phyloP scores from a whole-genome alignment of 108 stramenopile species.

The Fragilaria radians region DNA sequence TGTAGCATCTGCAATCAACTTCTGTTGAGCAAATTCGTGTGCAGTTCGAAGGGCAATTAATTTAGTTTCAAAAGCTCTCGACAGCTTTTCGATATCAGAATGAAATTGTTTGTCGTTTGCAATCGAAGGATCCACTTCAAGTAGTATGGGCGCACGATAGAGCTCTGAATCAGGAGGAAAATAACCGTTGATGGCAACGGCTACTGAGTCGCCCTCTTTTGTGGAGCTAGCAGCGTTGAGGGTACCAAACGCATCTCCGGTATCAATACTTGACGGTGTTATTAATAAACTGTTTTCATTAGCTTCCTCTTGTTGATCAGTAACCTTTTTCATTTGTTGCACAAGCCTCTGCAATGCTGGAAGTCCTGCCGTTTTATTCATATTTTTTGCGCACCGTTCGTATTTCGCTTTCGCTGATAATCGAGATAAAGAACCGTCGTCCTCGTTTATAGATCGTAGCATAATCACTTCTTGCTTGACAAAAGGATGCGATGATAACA shows the following conservation, averaged over 20 bases:
- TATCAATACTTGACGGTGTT: not conserved
- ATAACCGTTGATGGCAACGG: not conserved
- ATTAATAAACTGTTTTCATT: not conserved
- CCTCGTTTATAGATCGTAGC: slow-evolving; percentile 70
- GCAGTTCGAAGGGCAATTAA: slow-evolving; percentile 54
- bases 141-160: slow-evolving; percentile 17
- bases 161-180: slow-evolving; percentile 20
- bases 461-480: slow-evolving; percentile 76
- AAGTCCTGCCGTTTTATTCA: slow-evolving; percentile 42
- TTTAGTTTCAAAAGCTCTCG: slow-evolving; percentile 60
- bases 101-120: slow-evolving; percentile 53
- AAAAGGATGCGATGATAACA: slow-evolving; percentile 71
- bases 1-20: slow-evolving; percentile 71
- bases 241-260: not conserved
- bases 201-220: not conserved
- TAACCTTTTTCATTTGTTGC: slow-evolving; percentile 48
- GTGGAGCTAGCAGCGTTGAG: not conserved
- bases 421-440: slow-evolving; percentile 69
- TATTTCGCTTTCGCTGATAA: slow-evolving; percentile 13
- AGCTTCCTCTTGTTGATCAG: slow-evolving; percentile 18
- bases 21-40: slow-evolving; percentile 74
- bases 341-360: slow-evolving; percentile 64
- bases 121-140: slow-evolving; percentile 58
- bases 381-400: slow-evolving; percentile 39
- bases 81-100: slow-evolving; percentile 60